Percentiles rank a stretch among this genome's conserved stretches.
These are phyloP conservation scores for Gillenia trifoliata DNA, from an alignment of 306 rosid species.

Conservation along the genomic window DNA sequence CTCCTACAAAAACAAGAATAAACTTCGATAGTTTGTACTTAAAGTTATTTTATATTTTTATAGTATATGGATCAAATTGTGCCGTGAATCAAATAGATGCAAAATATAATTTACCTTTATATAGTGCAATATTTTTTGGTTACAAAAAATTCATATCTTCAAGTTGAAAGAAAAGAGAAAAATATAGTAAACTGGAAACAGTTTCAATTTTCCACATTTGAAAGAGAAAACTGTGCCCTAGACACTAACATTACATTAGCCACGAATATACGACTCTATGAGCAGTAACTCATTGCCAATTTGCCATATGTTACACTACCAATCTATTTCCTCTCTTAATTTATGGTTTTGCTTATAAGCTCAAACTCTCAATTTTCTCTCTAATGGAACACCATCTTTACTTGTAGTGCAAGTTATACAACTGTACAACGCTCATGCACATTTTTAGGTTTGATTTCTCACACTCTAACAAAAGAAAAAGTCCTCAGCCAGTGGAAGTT, in stretches of 20 bases:
- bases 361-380: not conserved
- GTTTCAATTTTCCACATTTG: not conserved
- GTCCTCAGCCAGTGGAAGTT: conserved; percentile 26
- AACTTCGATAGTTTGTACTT: not conserved
- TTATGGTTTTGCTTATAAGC: not conserved
- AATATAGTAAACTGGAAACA: not conserved
- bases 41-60: too few species aligned
- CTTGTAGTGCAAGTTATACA: conserved; percentile 25
- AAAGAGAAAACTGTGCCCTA: not conserved
- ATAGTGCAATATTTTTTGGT: not conserved
- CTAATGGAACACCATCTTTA: conserved; percentile 2
- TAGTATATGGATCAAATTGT: not conserved
- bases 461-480: not conserved
- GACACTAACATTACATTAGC: not conserved
- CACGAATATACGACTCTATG: too few species aligned
- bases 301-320: not conserved
- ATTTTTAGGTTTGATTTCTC: conserved; percentile 55
- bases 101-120: not conserved
- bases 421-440: conserved; percentile 8
- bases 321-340: not conserved
- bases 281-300: not conserved
- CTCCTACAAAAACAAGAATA: not conserved
- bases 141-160: not conserved
- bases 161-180: not conserved
- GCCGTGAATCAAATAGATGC: not conserved